Evolutionary conservation across 768 basidiomycete species (phyloP), one percentile per base, ranked within the genome.

Genomic region (Leucogyrophana mollusca): DNA sequence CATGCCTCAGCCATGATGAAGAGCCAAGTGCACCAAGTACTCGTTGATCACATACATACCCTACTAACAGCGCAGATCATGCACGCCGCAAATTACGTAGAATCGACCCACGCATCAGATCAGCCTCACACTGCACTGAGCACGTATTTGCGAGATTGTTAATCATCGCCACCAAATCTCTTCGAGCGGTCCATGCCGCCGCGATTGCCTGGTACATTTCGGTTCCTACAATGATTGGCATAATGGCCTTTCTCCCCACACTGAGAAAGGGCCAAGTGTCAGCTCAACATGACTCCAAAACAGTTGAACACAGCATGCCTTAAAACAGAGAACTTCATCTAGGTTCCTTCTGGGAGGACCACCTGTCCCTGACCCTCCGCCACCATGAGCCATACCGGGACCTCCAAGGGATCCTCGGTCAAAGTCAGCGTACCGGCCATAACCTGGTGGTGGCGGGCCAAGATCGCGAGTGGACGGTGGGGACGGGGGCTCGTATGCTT

Each of bases 161-260:
- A 66, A 50, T 66, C 64, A 3, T 66, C 64, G 21, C 53, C 64
- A 24, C 52, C 61, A 47, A 44, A 68, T 46, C 64, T 64, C 52
- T 25, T 66, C 20, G 64, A 54, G 37, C 76, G 75, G 54, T 90
- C 89, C 38, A 83, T 68, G 7, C 93, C 93, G 46, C 93, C 93
- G 40, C 93, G 78, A 62, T 90, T 92, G 10, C 93, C 93, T 21
- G 93, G 93, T 18, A 92, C 86, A 62, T 93, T 94, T 46, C 88
- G 73, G 64, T 94, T 94, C 34, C 86, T 80, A 66, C 94, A 96
- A 56, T 90, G 84, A 62, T 96, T 95, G 16, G 94, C 94, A 60
- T 95, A 95, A 61, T 98, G 95, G 1, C 95, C 95, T 55, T 87
- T 86, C 64, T 91, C 85, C 30, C 90, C 90, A 58, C 94, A 96